Evolutionary conservation across 2,329 filamentous ascomycete species (phyloP).

Genomic region (Pestalotiopsis sp.): DNA sequence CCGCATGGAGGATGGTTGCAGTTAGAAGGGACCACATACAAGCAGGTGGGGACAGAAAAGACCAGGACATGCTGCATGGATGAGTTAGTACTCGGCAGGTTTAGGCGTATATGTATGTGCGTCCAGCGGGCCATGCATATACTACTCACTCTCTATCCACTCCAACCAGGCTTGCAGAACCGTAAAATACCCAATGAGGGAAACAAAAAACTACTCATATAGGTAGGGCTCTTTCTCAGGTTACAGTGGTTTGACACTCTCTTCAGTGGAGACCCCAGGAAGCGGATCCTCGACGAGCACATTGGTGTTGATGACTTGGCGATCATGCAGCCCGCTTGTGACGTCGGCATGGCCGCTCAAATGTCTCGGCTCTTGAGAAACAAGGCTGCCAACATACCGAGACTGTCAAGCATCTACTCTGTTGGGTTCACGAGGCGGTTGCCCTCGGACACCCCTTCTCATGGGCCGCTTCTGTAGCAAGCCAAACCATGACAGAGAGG

Average conservation of each 20-base stretch:
- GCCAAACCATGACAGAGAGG: not conserved
- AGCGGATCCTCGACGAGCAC: not conserved
- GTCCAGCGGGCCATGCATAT: not conserved
- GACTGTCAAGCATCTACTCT: not conserved
- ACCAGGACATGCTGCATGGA: not conserved
- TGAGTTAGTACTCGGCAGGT: not conserved
- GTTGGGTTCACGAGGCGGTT: not conserved
- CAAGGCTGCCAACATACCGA: not conserved
- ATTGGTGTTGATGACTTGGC: not conserved
- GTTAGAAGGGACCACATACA: not conserved
- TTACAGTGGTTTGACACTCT: not conserved
- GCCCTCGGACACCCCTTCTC: not conserved
- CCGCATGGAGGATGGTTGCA: not conserved
- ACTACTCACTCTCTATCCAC: not conserved
- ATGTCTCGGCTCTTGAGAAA: not conserved
- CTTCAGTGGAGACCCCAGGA: not conserved
- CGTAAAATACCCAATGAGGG: not conserved
- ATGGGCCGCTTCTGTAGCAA: not conserved
- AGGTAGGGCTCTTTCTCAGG: not conserved
- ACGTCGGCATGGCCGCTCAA: not conserved
- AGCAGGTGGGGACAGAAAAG: not conserved
- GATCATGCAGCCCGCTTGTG: not conserved
- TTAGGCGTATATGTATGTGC: too few species aligned
- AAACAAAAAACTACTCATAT: not conserved
- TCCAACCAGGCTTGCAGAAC: not conserved